Evolutionary conservation across 306 rosid genomes (phyloP).

Genomic region (Casuarina glauca): DNA sequence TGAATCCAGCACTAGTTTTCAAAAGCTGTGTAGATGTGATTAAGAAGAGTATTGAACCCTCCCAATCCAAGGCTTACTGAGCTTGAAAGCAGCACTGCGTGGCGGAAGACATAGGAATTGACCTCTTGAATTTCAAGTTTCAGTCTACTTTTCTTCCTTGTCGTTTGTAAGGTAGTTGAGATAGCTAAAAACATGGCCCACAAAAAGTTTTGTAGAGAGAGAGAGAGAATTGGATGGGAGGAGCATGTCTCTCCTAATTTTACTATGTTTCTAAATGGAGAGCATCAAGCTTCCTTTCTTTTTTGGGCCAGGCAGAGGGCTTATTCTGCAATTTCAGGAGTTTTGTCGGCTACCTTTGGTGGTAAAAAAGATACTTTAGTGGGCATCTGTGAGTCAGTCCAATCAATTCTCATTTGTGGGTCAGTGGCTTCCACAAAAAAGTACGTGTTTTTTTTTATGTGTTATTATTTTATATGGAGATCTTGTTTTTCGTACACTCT

Average conservation of each 20-base stretch:
- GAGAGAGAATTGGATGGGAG: no score
- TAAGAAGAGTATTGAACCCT: neutral
- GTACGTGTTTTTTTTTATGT: neutral
- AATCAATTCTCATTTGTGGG: no score
- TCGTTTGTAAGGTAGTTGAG: neutral
- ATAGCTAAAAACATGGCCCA: neutral
- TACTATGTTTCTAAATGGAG: neutral
- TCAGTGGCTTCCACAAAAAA: no score
- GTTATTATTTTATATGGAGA: neutral
- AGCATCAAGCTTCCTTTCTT: no score
- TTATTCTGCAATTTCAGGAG: no score
- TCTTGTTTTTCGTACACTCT: slow-evolving; percentile 13
- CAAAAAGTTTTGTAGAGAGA: neutral
- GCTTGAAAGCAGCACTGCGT: neutral
- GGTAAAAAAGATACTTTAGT: no score
- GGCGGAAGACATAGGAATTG: neutral
- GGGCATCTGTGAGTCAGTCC: no score
- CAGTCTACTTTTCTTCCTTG: no score
- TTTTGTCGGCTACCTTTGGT: no score
- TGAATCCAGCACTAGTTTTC: neutral
- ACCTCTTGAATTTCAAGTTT: neutral
- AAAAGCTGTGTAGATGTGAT: neutral
- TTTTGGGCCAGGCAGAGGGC: no score
- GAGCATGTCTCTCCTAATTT: neutral
- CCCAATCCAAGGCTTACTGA: neutral